Conservation (phyloP, 257 asterid species). For the Penstemon barbatus region DNA sequence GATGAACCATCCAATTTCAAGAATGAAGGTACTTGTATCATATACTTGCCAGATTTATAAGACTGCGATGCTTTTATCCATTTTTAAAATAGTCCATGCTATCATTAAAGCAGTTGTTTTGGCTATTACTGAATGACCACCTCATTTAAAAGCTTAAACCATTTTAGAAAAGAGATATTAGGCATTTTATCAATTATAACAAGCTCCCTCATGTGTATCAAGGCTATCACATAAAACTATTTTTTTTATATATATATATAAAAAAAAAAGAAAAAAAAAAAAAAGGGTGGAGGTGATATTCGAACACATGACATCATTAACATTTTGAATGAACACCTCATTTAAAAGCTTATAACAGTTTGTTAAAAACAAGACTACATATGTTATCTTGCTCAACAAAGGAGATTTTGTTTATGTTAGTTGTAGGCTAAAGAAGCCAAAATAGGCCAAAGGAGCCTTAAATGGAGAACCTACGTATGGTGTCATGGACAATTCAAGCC, state of each 20-base stretch:
- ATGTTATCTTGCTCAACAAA: slow-evolving; percentile 12
- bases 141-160: too few species aligned
- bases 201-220: too few species aligned
- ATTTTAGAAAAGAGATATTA: too few species aligned
- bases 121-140: not conserved
- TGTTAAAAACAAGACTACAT: not conserved
- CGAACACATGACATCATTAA: too few species aligned
- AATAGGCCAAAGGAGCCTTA: slow-evolving; percentile 4
- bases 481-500: slow-evolving; percentile 15
- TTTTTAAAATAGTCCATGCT: slow-evolving; percentile 18
- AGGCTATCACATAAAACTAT: too few species aligned
- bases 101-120: not conserved
- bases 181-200: too few species aligned
- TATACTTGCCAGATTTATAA: not conserved
- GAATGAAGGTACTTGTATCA: not conserved
- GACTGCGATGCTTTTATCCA: slow-evolving; percentile 5
- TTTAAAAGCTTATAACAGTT: too few species aligned
- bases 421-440: slow-evolving; percentile 9
- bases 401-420: not conserved
- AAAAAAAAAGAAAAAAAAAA: too few species aligned
- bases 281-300: too few species aligned
- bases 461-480: slow-evolving; percentile 11
- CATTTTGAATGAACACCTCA: too few species aligned
- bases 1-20: too few species aligned
- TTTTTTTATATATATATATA: too few species aligned